These are phyloP conservation scores for Fraxinus anomala DNA, from an alignment of 257 asterid genomes.

Conservation along the genomic window DNA sequence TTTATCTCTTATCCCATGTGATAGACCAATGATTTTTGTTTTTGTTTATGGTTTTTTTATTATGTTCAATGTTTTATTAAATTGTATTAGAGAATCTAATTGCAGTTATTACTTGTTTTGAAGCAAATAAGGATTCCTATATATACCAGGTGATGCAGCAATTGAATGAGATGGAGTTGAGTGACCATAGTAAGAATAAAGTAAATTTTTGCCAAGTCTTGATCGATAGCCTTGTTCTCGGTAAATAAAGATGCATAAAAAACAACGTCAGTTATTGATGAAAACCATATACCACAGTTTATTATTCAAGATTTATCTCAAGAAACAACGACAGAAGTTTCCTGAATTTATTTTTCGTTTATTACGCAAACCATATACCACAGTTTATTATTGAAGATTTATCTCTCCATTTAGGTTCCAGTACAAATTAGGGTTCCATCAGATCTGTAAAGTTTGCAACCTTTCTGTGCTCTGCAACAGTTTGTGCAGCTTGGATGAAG, in stretches of 20 bases:
- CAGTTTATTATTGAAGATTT: not conserved
- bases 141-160: no score
- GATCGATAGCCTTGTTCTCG: no score
- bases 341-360: not conserved
- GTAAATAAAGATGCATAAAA: no score
- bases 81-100: constrained; percentile 21
- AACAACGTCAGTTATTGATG: no score
- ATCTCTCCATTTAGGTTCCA: not conserved
- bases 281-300: no score
- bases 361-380: not conserved
- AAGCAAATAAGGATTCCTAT: not conserved
- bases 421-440: not conserved
- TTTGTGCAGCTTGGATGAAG: not conserved
- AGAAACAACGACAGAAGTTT: not conserved
- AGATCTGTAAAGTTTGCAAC: constrained; percentile 1
- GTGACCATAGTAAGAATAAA: no score
- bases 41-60: constrained; percentile 18
- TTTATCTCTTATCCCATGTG: constrained; percentile 15
- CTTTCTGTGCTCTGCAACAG: not conserved
- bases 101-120: constrained; percentile 15
- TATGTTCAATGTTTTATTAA: constrained; percentile 33
- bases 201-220: no score
- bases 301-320: no score
- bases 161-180: no score
- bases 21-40: constrained; percentile 19